These are phyloP conservation scores for Rubus idaeus DNA, from an alignment of 306 rosid genomes.

Conservation along the genomic window DNA sequence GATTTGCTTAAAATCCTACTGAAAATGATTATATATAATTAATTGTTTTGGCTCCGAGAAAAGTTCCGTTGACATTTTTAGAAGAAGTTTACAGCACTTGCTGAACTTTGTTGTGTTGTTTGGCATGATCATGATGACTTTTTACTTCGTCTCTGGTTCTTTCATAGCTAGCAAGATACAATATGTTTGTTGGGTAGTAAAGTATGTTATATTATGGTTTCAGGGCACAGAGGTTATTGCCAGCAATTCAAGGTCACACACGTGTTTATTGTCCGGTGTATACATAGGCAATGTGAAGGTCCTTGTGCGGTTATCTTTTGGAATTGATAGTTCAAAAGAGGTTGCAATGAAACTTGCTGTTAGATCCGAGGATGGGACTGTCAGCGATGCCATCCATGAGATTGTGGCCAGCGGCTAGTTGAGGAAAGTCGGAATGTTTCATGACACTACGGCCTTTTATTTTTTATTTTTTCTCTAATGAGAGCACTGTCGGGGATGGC, in stretches of 20 bases:
- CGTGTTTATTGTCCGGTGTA: slow-evolving; percentile 77
- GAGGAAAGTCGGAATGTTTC: slow-evolving; percentile 23
- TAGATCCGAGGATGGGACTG: slow-evolving; percentile 71
- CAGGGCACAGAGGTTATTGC: slow-evolving; percentile 91
- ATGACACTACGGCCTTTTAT: slow-evolving; percentile 21
- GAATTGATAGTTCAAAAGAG: slow-evolving; percentile 84
- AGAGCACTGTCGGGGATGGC: slow-evolving; percentile 31
- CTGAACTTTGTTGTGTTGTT: neutral
- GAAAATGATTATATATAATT: neutral
- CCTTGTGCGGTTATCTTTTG: slow-evolving; percentile 79
- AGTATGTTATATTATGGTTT: slow-evolving; percentile 21
- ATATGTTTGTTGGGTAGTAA: neutral
- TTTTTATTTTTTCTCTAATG: slow-evolving; percentile 19
- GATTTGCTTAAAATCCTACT: neutral
- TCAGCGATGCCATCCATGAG: slow-evolving; percentile 85
- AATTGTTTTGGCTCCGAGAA: neutral
- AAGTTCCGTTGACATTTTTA: neutral
- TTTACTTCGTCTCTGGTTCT: neutral
- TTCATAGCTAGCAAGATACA: neutral
- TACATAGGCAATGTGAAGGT: slow-evolving; percentile 81
- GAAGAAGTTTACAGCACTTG: neutral
- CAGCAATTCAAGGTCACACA: slow-evolving; percentile 90
- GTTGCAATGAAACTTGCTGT: slow-evolving; percentile 94
- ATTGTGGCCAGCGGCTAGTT: slow-evolving; percentile 90
- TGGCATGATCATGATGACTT: neutral